These are phyloP conservation scores for Acanthamoeba polyphaga DNA, from an alignment of 208 protist genomes.

Conservation along the genomic window DNA sequence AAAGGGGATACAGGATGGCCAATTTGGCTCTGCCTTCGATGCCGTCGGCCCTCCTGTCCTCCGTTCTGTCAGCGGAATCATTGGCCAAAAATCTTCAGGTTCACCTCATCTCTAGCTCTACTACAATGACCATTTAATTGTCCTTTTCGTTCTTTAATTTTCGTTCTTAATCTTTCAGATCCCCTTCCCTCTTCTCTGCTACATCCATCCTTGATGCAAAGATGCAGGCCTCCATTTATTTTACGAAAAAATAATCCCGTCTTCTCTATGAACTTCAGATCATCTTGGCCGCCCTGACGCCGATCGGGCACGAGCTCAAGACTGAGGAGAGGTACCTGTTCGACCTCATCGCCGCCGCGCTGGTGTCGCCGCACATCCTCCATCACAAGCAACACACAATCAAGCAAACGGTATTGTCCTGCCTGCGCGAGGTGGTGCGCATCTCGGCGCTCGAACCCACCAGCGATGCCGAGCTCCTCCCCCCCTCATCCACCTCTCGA, in stretches of 20 bases:
- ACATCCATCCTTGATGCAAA: no score
- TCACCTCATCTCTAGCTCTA: neutral
- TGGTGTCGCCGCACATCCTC: slow-evolving; percentile 17
- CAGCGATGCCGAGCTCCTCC: neutral
- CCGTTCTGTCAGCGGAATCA: slow-evolving; percentile 9
- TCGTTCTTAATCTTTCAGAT: neutral
- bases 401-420: neutral
- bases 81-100: slow-evolving; percentile 16
- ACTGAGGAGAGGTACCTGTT: slow-evolving; percentile 13
- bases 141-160: neutral
- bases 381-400: neutral
- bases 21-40: neutral
- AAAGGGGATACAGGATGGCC: neutral
- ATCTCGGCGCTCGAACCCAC: neutral
- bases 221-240: no score
- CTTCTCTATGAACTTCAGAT: neutral
- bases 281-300: neutral
- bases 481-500: neutral
- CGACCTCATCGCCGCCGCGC: neutral
- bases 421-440: slow-evolving; percentile 12
- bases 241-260: no score
- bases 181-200: neutral
- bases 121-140: neutral
- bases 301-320: neutral
- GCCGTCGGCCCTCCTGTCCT: neutral